These are phyloP conservation scores for Diplodia intermedia DNA, from an alignment of 2,329 filamentous ascomycete genomes.

Conservation along the genomic window DNA sequence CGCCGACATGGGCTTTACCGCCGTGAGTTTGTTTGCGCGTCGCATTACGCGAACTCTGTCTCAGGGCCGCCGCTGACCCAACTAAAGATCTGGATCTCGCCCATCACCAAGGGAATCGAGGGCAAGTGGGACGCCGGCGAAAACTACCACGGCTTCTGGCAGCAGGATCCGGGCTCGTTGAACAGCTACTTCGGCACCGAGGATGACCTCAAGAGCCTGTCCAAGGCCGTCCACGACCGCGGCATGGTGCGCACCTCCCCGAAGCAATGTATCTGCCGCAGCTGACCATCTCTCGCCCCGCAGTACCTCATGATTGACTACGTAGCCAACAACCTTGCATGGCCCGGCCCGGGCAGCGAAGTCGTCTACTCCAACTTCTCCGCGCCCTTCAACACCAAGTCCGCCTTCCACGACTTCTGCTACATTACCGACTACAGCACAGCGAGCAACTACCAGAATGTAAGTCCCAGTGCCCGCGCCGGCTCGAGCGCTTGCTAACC, in stretches of 20 bases:
- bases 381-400: constrained; percentile 43
- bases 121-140: constrained; percentile 45
- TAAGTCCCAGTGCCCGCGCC: constrained; percentile 34
- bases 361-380: constrained; percentile 37
- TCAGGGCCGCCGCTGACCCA: not conserved
- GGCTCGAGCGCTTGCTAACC: not conserved
- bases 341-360: constrained; percentile 36
- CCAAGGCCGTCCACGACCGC: constrained; percentile 52
- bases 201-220: constrained; percentile 56
- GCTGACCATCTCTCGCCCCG: constrained; percentile 15
- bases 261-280: constrained; percentile 22
- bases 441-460: constrained; percentile 41
- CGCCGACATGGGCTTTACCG: constrained; percentile 57
- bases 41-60: not conserved
- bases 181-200: constrained; percentile 59
- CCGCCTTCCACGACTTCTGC: constrained; percentile 42
- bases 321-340: constrained; percentile 57
- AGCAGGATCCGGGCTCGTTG: constrained; percentile 55
- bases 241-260: constrained; percentile 46
- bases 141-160: constrained; percentile 61
- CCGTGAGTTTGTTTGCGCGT: constrained; percentile 35
- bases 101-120: constrained; percentile 41
- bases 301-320: constrained; percentile 61
- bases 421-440: constrained; percentile 38
- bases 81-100: constrained; percentile 53